Conservation (phyloP, 192 early-diverging fungal genomes). For the Coemansia sp. region DNA sequence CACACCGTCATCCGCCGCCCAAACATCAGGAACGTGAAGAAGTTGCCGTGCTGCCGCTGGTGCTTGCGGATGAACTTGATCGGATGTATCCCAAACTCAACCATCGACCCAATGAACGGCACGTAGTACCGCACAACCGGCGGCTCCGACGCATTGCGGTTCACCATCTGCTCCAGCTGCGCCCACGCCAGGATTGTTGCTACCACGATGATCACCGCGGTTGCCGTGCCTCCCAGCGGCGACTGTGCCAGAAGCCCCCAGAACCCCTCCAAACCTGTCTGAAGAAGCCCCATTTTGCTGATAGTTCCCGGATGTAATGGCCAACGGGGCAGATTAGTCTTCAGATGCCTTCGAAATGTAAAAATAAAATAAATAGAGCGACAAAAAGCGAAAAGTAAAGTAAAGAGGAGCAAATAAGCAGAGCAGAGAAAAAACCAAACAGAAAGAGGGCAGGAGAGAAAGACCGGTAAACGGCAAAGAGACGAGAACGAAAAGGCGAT, state of each 20-base stretch:
- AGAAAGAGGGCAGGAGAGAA: too few relatives aligned
- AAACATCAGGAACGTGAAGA: conserved; percentile 91
- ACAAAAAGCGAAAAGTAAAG: conserved; percentile 12
- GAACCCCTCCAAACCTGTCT: conserved; percentile 39
- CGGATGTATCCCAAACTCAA: conserved; percentile 86
- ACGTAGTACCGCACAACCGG: conserved; percentile 74
- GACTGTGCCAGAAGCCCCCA: conserved; percentile 35
- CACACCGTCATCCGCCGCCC: conserved; percentile 87
- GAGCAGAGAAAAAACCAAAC: not conserved
- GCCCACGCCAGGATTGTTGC: conserved; percentile 47
- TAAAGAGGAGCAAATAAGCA: not conserved
- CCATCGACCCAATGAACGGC: conserved; percentile 86
- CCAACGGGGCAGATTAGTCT: not conserved
- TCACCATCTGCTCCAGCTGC: conserved; percentile 46
- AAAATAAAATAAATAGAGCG: not conserved
- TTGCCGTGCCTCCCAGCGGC: conserved; percentile 24
- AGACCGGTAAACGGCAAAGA: too few relatives aligned
- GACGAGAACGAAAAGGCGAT: too few relatives aligned
- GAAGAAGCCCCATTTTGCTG: conserved; percentile 29
- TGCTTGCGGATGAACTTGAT: conserved; percentile 83
- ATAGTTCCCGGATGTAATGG: not conserved
- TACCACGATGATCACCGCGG: conserved; percentile 29
- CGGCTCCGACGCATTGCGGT: conserved; percentile 60
- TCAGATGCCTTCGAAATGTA: not conserved
- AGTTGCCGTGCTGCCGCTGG: conserved; percentile 83